Evolutionary conservation across 108 stramenopile species (phyloP).

Genomic region (Fragilaria radians): DNA sequence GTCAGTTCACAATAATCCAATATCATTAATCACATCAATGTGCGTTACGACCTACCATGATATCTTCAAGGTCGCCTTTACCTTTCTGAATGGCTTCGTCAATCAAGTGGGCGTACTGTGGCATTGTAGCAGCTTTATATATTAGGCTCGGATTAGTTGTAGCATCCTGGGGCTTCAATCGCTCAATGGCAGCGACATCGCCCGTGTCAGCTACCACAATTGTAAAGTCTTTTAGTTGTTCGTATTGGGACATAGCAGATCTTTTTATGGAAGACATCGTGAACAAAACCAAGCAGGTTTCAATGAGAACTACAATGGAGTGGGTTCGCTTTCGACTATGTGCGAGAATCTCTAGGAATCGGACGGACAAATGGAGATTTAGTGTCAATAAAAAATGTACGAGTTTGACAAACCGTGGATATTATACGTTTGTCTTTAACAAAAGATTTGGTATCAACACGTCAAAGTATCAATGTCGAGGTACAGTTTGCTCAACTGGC

Average conservation of each 20-base stretch:
- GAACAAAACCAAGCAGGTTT: too few species aligned
- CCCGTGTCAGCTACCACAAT: conserved; percentile 88
- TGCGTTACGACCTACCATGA: conserved; percentile 49
- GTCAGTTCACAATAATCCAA: not conserved
- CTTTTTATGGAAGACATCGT: too few species aligned
- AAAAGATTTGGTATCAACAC: too few species aligned
- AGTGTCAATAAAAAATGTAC: too few species aligned
- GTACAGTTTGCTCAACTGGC: too few species aligned
- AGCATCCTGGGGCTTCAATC: conserved; percentile 91
- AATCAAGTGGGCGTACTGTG: conserved; percentile 66
- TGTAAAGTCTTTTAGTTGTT: conserved; percentile 76
- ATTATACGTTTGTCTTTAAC: too few species aligned
- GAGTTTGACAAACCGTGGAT: too few species aligned
- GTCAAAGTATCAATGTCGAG: too few species aligned
- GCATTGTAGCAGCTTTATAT: conserved; percentile 87
- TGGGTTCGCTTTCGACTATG: too few species aligned
- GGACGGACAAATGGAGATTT: too few species aligned
- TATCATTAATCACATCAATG: not conserved
- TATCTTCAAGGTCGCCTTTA: conserved; percentile 61
- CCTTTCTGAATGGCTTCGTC: conserved; percentile 82
- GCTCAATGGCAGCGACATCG: conserved; percentile 85
- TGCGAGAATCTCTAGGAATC: too few species aligned
- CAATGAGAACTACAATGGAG: too few species aligned
- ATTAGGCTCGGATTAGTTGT: conserved; percentile 97
- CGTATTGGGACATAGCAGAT: conserved; percentile 31